phyloP scores from a whole-genome alignment of 169 alveolate species.

The Condylostoma magnum region DNA sequence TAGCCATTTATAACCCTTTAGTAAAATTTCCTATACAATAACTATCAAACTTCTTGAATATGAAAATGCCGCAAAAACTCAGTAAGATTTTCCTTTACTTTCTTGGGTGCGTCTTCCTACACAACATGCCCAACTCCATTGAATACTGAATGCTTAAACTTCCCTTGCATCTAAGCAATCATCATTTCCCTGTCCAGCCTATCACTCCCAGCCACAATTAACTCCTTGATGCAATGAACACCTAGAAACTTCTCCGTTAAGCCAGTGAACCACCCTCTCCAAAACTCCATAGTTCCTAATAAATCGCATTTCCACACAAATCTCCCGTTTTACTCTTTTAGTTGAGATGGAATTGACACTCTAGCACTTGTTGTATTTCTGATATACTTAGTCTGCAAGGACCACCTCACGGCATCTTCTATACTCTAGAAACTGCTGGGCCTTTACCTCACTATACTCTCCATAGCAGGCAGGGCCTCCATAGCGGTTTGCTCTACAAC shows the following conservation, averaged over 20 bases:
- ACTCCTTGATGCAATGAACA: conserved; percentile 68
- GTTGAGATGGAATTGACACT: conserved; percentile 78
- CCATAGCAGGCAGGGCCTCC: conserved; percentile 90
- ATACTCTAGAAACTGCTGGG: conserved; percentile 76
- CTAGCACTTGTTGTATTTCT: conserved; percentile 81
- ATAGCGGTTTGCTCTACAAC: conserved; percentile 90
- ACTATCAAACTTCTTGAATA: too few relatives aligned
- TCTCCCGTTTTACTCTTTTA: conserved; percentile 51
- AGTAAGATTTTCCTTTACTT: conserved; percentile 26
- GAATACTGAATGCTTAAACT: conserved; percentile 77
- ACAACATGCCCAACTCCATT: conserved; percentile 83
- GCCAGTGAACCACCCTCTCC: conserved; percentile 90
- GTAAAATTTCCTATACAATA: too few relatives aligned
- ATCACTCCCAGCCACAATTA: conserved; percentile 83
- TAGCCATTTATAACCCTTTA: too few relatives aligned
- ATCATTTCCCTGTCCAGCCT: conserved; percentile 88
- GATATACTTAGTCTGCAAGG: conserved; percentile 61
- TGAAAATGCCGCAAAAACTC: too few relatives aligned
- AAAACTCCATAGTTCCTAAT: conserved; percentile 70
- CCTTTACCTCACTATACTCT: conserved; percentile 71
- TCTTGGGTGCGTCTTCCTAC: conserved; percentile 79
- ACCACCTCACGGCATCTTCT: conserved; percentile 83
- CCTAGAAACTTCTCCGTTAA: conserved; percentile 73
- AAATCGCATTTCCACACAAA: conserved; percentile 83
- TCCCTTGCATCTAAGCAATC: conserved; percentile 90